Evolutionary conservation across 2,329 filamentous ascomycete species (phyloP).

Genomic region (Talaromyces sp.): DNA sequence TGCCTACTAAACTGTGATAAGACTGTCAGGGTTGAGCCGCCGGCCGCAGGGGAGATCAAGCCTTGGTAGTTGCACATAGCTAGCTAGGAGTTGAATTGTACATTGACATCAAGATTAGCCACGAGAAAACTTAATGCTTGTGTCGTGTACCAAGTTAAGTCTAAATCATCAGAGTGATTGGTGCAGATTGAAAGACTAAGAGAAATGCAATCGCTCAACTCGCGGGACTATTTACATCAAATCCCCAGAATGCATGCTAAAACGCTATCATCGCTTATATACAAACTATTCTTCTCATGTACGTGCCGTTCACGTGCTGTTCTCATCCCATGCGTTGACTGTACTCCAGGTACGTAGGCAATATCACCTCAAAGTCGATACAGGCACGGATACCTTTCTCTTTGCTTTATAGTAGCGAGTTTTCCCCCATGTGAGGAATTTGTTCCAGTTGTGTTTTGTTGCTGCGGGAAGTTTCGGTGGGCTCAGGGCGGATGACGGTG

Average conservation of each 20-base stretch:
- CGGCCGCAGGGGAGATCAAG: constrained; percentile 15
- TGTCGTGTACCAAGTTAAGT: background rate
- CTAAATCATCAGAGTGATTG: no score
- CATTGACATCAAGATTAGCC: constrained; percentile 1
- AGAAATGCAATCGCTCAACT: constrained; percentile 7
- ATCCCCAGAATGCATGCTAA: constrained; percentile 6
- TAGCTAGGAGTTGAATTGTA: background rate
- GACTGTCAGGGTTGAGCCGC: constrained; percentile 53
- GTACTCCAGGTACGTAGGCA: background rate
- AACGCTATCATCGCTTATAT: constrained; percentile 14
- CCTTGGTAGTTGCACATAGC: constrained; percentile 12
- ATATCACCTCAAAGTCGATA: constrained; percentile 2
- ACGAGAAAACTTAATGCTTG: background rate
- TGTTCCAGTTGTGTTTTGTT: constrained; percentile 45
- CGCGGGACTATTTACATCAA: constrained; percentile 6
- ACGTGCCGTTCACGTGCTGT: background rate
- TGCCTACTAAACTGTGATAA: constrained; percentile 64
- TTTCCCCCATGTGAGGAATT: constrained; percentile 56
- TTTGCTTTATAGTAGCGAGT: constrained; percentile 53
- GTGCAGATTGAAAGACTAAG: background rate
- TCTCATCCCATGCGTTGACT: background rate
- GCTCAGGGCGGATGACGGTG: background rate
- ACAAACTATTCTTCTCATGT: background rate
- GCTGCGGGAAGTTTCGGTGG: constrained; percentile 10
- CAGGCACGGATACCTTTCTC: constrained; percentile 29